Evolutionary conservation across 768 basidiomycete genomes (phyloP).

Genomic region (Agaricus blazei): DNA sequence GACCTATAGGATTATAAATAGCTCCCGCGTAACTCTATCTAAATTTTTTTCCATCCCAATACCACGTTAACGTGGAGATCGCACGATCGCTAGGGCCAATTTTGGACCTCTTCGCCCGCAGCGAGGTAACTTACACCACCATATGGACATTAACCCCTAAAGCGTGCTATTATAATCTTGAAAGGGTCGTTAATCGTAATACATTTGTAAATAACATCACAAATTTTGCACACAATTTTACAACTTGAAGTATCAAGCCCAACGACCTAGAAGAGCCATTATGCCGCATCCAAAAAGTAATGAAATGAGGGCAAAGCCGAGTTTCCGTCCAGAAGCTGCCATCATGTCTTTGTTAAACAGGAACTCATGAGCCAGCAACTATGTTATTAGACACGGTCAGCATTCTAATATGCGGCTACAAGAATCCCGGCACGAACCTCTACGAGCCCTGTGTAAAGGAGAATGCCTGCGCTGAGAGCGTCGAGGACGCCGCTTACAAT

Average conservation of each 20-base stretch:
- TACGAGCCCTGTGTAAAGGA: constrained; percentile 84
- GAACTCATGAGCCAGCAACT: constrained; percentile 94
- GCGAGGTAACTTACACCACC: too few relatives aligned
- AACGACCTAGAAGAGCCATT: constrained; percentile 89
- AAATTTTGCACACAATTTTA: too few relatives aligned
- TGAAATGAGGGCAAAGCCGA: constrained; percentile 70
- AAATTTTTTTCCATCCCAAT: too few relatives aligned
- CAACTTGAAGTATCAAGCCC: constrained; percentile 53
- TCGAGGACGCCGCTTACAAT: constrained; percentile 87
- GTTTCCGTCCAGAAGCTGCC: constrained; percentile 53
- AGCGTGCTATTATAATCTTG: too few relatives aligned
- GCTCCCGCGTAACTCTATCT: too few relatives aligned
- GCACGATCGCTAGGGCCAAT: too few relatives aligned
- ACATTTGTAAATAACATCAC: too few relatives aligned
- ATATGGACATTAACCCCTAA: too few relatives aligned
- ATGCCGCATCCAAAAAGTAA: constrained; percentile 80
- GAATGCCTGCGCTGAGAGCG: constrained; percentile 79
- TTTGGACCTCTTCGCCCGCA: too few relatives aligned
- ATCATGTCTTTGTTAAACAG: constrained; percentile 86
- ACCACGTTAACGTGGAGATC: too few relatives aligned
- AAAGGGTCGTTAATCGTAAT: too few relatives aligned
- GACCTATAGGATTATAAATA: too few relatives aligned
- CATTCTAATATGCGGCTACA: background rate
- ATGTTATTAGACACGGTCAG: constrained; percentile 1
- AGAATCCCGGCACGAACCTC: constrained; percentile 43